These are phyloP conservation scores for Neckera pumila DNA, from an alignment of 225 moss, liverwort and hornwort species.

Conservation along the genomic window DNA sequence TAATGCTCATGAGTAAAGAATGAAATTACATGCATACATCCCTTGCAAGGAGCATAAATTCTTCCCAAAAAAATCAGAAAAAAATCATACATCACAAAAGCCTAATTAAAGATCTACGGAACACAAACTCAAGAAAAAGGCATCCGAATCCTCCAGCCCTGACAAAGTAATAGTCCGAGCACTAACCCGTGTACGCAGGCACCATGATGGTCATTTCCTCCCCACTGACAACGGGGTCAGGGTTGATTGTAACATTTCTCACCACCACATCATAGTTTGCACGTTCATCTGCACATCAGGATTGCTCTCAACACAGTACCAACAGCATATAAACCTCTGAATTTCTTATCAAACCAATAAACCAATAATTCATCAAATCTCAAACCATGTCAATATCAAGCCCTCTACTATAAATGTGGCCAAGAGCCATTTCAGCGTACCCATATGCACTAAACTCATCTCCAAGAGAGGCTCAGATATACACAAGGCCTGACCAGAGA, in stretches of 20 bases:
- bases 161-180: not conserved
- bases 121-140: not conserved
- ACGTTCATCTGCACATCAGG: constrained; percentile 26
- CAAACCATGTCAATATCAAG: not conserved
- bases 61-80: not conserved
- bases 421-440: not conserved
- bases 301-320: not conserved
- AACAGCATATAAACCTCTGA: not conserved
- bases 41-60: not conserved
- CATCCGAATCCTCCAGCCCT: not conserved
- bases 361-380: not conserved
- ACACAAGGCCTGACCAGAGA: not conserved
- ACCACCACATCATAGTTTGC: constrained; percentile 29
- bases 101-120: not conserved
- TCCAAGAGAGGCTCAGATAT: not conserved
- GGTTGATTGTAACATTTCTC: constrained; percentile 39
- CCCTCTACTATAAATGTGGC: not conserved
- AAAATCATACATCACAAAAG: not conserved
- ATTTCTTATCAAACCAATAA: not conserved
- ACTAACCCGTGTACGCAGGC: constrained; percentile 46
- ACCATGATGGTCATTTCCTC: constrained; percentile 35
- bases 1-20: not conserved
- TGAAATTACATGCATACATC: not conserved
- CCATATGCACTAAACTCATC: not conserved
- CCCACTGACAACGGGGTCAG: constrained; percentile 53